These are phyloP conservation scores for Candida lessepsii DNA, from an alignment of 805 yeast species.

Conservation along the genomic window DNA sequence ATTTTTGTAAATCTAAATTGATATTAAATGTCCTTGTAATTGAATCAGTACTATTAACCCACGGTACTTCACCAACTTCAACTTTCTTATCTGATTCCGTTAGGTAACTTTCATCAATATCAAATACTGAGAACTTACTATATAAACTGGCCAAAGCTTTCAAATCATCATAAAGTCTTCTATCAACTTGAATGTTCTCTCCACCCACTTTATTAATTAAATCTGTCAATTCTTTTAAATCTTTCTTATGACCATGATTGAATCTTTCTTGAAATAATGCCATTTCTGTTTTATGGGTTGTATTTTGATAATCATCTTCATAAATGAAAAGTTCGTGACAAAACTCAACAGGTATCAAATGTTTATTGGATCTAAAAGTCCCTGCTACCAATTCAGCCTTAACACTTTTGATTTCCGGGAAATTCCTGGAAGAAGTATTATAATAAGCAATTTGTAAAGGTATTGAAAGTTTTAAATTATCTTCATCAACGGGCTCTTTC, in stretches of 20 bases:
- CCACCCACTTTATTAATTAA: conserved; percentile 36
- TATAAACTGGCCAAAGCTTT: conserved; percentile 33
- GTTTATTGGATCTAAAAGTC: conserved; percentile 34
- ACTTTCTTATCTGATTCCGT: neutral
- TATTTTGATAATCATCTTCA: conserved; percentile 27
- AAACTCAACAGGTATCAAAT: conserved; percentile 39
- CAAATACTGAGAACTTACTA: conserved; percentile 34
- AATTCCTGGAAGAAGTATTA: conserved; percentile 6
- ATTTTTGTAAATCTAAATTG: conserved; percentile 26
- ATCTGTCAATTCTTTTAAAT: conserved; percentile 24
- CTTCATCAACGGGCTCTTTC: conserved; percentile 12
- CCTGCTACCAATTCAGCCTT: conserved; percentile 35
- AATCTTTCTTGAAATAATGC: conserved; percentile 34
- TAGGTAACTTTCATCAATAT: conserved; percentile 7
- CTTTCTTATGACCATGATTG: conserved; percentile 26
- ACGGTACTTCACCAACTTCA: conserved; percentile 26
- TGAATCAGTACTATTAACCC: conserved; percentile 22
- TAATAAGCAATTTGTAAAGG: conserved; percentile 35
- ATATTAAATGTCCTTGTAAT: conserved; percentile 29
- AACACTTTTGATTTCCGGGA: conserved; percentile 36
- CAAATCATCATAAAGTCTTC: conserved; percentile 34
- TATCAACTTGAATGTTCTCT: conserved; percentile 32
- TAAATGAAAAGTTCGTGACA: conserved; percentile 39
- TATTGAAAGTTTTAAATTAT: conserved; percentile 19
- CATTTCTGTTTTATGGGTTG: conserved; percentile 24